Base-by-base conservation (phyloP, 1,139 yeast genomes). In the Sugiyamaella novakii region DNA sequence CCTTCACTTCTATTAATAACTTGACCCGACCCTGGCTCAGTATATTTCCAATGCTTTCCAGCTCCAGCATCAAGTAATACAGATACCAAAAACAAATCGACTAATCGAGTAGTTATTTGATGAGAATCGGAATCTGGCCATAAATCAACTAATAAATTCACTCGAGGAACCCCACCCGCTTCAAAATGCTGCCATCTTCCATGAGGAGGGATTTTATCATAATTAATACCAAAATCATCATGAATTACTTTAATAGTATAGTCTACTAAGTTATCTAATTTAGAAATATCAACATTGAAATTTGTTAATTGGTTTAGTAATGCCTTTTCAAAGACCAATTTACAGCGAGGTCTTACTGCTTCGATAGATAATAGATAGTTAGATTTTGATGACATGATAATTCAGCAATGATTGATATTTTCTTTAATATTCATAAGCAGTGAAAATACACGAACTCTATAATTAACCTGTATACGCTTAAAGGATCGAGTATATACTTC, bases 51-150 rank as follows among this genome's bases (percentile, higher is more conserved):
- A 8, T 56, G 58, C 50, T 77, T 74, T 12, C 84, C 84, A 1
- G 84, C 84, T 22, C 84, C 84, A 2, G 84, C 84, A 61, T 80
- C 85, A 25, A 80, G 66, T 42, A 80, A 62, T 3, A 80, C 85
- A 45, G 83, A 77, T 29, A 80, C 74, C 2, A 80, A 73, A 57
- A 79, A 77, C 46, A 80, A 64, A 61, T 80, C 84, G 45, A 80
- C 67, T 37, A 80, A 62, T 36, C 78, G 71, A 53, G 72, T 73
- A 29, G 82, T 77, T 24, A 75, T 70, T 49, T 75, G 79, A 12
- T 63, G 47, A 33, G 72, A 72, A 42, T 65, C 68, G 19, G 24
- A 1, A 2, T 62, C 55, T 2, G 29, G 15, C 75, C 79, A 71
- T 22, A 54, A 50, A 0, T 60, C 58, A 27, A 79, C 69, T 49